Conservation (phyloP, 768 basidiomycete genomes). For the Rhodotorula graminis region DNA sequence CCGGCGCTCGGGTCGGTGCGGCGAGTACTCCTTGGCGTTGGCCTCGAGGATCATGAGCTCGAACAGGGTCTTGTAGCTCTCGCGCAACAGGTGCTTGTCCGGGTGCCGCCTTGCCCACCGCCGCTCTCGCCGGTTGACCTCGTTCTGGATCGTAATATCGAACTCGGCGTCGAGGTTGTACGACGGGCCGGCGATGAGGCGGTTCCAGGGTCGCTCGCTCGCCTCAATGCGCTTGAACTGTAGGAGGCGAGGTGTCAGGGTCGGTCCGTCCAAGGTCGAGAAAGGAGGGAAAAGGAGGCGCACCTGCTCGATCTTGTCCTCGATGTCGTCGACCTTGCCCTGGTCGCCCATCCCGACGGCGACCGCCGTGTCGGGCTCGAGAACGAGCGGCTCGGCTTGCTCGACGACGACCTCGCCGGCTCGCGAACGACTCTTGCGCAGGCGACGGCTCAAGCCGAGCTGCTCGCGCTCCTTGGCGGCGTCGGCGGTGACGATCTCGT, state of each 20-base stretch:
- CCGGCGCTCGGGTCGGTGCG: neutral
- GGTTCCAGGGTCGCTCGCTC: neutral
- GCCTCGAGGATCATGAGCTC: conserved; percentile 17
- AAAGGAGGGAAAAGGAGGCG: neutral
- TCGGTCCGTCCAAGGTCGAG: no score
- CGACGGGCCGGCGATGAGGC: conserved; percentile 24
- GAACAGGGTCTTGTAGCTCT: conserved; percentile 4
- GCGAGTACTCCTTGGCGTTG: conserved; percentile 7
- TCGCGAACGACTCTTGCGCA: no score
- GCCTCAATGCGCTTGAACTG: conserved; percentile 11
- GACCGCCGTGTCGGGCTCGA: no score
- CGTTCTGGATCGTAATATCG: neutral
- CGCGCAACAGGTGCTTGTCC: neutral
- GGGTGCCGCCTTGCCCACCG: neutral
- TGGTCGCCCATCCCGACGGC: no score
- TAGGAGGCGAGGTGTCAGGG: rapidly evolving
- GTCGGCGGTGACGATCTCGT: no score
- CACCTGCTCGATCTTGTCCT: neutral
- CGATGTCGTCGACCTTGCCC: neutral
- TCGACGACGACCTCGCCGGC: no score
- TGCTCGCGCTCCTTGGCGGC: no score
- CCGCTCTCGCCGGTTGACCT: conserved; percentile 2
- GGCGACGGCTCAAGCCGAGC: no score
- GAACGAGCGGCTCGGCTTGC: no score
- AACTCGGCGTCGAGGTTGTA: conserved; percentile 21